Conservation (phyloP, 345 rosid genomes). For the Gossypium sturtianum region DNA sequence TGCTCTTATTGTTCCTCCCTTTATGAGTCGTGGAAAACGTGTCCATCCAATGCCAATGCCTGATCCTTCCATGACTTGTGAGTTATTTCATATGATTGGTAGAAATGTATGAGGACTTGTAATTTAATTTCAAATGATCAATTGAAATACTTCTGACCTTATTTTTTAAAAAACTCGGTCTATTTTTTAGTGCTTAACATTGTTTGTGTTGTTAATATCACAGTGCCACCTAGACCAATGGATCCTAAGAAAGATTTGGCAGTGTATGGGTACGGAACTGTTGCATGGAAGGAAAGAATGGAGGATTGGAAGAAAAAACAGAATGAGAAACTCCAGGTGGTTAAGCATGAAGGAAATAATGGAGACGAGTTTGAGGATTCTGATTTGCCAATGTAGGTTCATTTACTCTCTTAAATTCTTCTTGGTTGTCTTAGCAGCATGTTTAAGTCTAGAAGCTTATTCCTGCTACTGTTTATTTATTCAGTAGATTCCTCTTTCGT, state of each 20-base stretch:
- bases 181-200: not conserved
- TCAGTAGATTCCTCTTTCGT: not conserved
- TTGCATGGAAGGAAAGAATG: conserved; percentile 92
- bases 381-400: conserved; percentile 65
- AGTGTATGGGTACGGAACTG: conserved; percentile 83
- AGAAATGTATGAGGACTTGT: not conserved
- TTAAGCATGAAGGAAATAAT: conserved; percentile 47
- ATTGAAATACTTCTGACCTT: not conserved
- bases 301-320: conserved; percentile 85
- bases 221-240: conserved; percentile 83
- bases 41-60: conserved; percentile 45
- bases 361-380: conserved; percentile 52
- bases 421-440: not conserved
- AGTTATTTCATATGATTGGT: conserved; percentile 19
- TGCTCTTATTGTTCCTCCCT: conserved; percentile 74
- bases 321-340: conserved; percentile 56
- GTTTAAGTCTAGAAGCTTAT: not conserved
- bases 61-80: conserved; percentile 57
- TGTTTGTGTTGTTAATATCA: conserved; percentile 18
- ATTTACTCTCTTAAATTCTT: not conserved
- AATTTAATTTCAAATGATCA: conserved; percentile 9
- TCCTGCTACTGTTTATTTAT: not conserved
- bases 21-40: conserved; percentile 42
- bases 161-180: not conserved
- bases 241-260: conserved; percentile 82